These are phyloP conservation scores for Wickerhamomyces ciferrii DNA, from an alignment of 805 yeast species.

Conservation along the genomic window DNA sequence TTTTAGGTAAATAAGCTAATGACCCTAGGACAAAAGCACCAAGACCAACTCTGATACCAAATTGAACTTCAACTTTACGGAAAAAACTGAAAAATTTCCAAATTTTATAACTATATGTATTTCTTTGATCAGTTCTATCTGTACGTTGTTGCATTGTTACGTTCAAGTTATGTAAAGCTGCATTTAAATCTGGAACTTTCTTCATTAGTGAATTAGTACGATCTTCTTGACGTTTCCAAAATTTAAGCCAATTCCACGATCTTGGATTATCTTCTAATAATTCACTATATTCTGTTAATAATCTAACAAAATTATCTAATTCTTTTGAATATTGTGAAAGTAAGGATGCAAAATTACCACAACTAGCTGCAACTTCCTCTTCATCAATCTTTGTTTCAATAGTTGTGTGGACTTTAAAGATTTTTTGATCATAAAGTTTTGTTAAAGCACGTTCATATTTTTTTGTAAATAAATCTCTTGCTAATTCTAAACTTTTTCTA, in stretches of 20 bases:
- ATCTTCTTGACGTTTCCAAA: constrained; percentile 34
- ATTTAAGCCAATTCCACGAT: constrained; percentile 47
- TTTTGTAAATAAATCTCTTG: constrained; percentile 47
- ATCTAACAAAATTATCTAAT: constrained; percentile 39
- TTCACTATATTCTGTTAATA: constrained; percentile 34
- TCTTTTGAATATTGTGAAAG: constrained; percentile 60
- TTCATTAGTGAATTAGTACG: no score
- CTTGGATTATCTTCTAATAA: constrained; percentile 4
- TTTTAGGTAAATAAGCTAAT: constrained; percentile 59
- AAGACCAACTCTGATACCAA: constrained; percentile 73
- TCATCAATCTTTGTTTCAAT: constrained; percentile 47
- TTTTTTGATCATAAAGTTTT: constrained; percentile 40
- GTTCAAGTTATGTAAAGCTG: constrained; percentile 11
- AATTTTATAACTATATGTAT: constrained; percentile 25
- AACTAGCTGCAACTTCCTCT: constrained; percentile 79
- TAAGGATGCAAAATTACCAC: constrained; percentile 72
- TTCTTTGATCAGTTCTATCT: constrained; percentile 8
- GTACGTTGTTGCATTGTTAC: constrained; percentile 20
- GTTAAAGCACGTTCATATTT: constrained; percentile 56
- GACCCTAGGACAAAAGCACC: constrained; percentile 65
- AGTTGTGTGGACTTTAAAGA: constrained; percentile 10
- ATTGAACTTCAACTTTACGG: constrained; percentile 63
- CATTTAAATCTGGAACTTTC: constrained; percentile 9
- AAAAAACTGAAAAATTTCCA: constrained; percentile 51
- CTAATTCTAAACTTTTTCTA: constrained; percentile 39